A percentile compares a stretch with the other conserved stretches of the same genome.
These are phyloP conservation scores for Paramarasmius palmivorus DNA, from an alignment of 1,284 basidiomycete genomes.

Conservation along the genomic window DNA sequence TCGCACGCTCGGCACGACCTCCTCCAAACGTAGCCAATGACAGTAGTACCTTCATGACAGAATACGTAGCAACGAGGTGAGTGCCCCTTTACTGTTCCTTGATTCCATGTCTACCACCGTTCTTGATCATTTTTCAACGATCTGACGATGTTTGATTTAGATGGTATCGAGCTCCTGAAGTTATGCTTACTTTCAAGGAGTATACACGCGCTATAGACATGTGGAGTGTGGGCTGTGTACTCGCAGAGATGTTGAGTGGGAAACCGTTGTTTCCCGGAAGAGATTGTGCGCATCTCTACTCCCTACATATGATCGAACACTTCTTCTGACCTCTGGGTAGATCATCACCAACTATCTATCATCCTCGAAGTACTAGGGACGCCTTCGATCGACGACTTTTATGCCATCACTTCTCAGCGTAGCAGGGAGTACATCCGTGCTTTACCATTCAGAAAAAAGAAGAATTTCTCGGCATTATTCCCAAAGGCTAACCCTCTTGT, in stretches of 20 bases:
- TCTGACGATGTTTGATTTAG: constrained; percentile 34
- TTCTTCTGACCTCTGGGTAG: constrained; percentile 33
- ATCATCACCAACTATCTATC: constrained; percentile 90
- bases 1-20: constrained; percentile 81
- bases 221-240: constrained; percentile 92
- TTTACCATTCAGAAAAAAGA: constrained; percentile 88
- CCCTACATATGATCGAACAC: constrained; percentile 6
- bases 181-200: constrained; percentile 95
- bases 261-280: constrained; percentile 90
- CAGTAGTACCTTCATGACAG: constrained; percentile 90
- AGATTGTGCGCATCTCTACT: constrained; percentile 55
- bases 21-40: constrained; percentile 82
- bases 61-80: constrained; percentile 87
- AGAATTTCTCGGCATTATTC: constrained; percentile 64
- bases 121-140: background rate
- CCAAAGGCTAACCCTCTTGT: constrained; percentile 1
- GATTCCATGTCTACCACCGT: background rate
- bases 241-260: constrained; percentile 90
- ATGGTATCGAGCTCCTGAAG: constrained; percentile 94
- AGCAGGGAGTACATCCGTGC: constrained; percentile 94
- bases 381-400: constrained; percentile 90
- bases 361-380: constrained; percentile 89
- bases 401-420: constrained; percentile 83
- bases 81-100: constrained; percentile 16
- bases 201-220: constrained; percentile 93